phyloP scores from a whole-genome alignment of 352 stramenopile genomes.

The Pythium scleroteichum region DNA sequence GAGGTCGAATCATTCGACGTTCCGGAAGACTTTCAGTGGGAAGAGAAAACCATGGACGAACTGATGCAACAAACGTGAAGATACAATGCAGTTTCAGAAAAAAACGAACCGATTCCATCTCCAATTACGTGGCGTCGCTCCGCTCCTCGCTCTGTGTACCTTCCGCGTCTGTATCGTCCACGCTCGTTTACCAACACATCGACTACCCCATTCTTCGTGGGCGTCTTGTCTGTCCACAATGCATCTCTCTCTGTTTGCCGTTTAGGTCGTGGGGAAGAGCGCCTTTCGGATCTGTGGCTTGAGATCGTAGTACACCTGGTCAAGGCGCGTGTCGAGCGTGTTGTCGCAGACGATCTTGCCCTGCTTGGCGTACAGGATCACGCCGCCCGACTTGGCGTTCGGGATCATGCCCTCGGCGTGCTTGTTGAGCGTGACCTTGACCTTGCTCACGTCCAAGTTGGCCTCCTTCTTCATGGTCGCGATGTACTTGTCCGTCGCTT shows the following conservation, averaged over 20 bases:
- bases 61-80: neutral
- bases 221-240: neutral
- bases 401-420: conserved; percentile 81
- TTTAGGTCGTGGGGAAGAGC: conserved; percentile 67
- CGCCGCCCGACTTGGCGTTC: conserved; percentile 74
- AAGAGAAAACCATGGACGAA: conserved; percentile 10
- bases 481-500: conserved; percentile 85
- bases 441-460: conserved; percentile 89
- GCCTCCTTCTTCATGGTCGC: conserved; percentile 88
- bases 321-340: conserved; percentile 91
- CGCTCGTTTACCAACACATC: conserved; percentile 1
- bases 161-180: too few species aligned
- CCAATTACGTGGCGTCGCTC: neutral
- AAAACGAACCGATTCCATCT: neutral
- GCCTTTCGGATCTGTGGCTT: conserved; percentile 79
- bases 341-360: conserved; percentile 99
- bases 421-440: conserved; percentile 91
- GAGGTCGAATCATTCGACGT: neutral
- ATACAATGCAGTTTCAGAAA: neutral
- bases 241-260: neutral
- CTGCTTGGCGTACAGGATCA: conserved; percentile 87
- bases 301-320: conserved; percentile 84
- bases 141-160: neutral
- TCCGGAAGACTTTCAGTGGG: neutral
- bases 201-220: neutral